phyloP scores from a whole-genome alignment of 2,329 filamentous ascomycete species.

The Penicillium sp. region DNA sequence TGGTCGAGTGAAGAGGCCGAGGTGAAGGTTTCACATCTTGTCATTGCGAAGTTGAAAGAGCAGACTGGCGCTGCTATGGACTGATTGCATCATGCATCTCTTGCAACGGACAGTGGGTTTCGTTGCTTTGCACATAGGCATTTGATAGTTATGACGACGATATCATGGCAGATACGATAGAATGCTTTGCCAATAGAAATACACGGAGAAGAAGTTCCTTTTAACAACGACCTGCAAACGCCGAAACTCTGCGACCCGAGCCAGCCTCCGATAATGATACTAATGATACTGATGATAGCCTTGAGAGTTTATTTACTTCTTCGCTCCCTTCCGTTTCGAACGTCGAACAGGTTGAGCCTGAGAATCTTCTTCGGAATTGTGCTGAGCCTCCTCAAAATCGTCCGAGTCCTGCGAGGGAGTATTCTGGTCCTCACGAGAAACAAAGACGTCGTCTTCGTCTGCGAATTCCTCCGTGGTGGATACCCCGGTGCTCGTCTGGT shows the following conservation, averaged over 20 bases:
- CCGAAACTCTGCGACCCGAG: not conserved
- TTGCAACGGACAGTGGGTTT: no score
- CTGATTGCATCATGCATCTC: not conserved
- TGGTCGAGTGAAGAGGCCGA: conserved; percentile 31
- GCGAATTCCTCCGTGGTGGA: conserved; percentile 18
- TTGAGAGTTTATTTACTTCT: conserved; percentile 16
- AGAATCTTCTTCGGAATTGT: conserved; percentile 12
- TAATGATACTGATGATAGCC: not conserved
- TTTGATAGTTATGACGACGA: not conserved
- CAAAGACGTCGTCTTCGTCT: conserved; percentile 29
- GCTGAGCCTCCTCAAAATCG: conserved; percentile 19
- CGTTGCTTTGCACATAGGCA: not conserved
- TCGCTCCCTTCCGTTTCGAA: conserved; percentile 26
- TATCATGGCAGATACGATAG: not conserved
- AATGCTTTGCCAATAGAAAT: not conserved
- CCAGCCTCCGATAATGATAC: not conserved
- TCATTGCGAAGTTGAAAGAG: conserved; percentile 14
- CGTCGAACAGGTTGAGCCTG: conserved; percentile 17
- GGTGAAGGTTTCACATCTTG: conserved; percentile 22
- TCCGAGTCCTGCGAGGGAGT: conserved; percentile 16
- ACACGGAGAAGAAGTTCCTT: not conserved
- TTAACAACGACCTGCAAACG: not conserved
- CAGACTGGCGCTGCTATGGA: not conserved
- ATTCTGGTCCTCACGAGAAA: conserved; percentile 26
- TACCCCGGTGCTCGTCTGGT: conserved; percentile 20